phyloP scores from a whole-genome alignment of 805 yeast genomes.

The Danielia oregonensis region DNA sequence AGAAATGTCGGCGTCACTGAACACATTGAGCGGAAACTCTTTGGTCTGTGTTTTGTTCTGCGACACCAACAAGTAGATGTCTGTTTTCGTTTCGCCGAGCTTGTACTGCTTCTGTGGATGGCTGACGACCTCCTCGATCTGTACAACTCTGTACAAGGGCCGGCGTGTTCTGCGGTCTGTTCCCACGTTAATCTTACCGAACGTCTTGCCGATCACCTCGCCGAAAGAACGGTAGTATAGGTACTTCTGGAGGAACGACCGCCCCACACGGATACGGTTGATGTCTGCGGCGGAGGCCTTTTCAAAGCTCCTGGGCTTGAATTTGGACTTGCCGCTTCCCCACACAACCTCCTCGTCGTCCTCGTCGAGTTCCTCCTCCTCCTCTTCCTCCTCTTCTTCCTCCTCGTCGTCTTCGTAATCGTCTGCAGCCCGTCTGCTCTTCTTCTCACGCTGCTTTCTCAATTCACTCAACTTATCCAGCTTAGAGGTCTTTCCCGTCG shows the following conservation, averaged over 20 bases:
- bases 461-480: constrained; percentile 64
- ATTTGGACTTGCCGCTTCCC: constrained; percentile 27
- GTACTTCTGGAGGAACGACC: constrained; percentile 68
- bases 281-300: constrained; percentile 59
- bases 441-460: constrained; percentile 71
- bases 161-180: constrained; percentile 55
- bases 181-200: constrained; percentile 82
- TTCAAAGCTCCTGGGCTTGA: constrained; percentile 26
- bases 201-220: constrained; percentile 66
- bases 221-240: constrained; percentile 82
- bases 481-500: constrained; percentile 32
- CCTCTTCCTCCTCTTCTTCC: constrained; percentile 37
- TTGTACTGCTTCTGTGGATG: constrained; percentile 40
- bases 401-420: constrained; percentile 23
- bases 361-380: constrained; percentile 40
- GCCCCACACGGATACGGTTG: constrained; percentile 72
- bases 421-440: constrained; percentile 33
- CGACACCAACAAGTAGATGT: constrained; percentile 63
- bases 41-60: constrained; percentile 75
- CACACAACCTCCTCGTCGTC: constrained; percentile 34
- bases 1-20: constrained; percentile 74
- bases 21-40: constrained; percentile 69
- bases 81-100: constrained; percentile 41
- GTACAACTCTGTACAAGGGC: constrained; percentile 78
- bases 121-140: constrained; percentile 60